Base-by-base conservation (phyloP, 2,329 filamentous ascomycete genomes). In the Pseudocercospora eumusae region DNA sequence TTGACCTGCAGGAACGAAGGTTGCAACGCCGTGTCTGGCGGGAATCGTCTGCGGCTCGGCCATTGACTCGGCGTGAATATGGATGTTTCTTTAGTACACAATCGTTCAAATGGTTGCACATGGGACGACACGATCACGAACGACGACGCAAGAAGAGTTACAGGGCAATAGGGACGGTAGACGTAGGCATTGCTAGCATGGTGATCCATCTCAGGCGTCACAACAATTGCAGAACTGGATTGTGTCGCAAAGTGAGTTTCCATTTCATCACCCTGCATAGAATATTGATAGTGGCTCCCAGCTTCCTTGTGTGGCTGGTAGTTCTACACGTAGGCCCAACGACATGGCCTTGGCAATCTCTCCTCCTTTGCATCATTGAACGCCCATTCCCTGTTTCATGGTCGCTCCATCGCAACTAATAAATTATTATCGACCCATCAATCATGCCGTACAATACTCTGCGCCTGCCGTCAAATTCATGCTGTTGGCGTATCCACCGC, bases 11-110 rank as follows among this genome's bases (percentile, higher is more conserved):
- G 80, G 80, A 60, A 82, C 80, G 61, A 81, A 82, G 1, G 80
- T 82, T 10, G 80, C 80, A 7, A 79, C 79, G 64, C 80, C 80
- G 73, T 81, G 79, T 56, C 79, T 75, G 20, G 80, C 80, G 10
- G 79, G 79, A 58, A 82, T 81, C 1, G 76, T 78, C 62, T 82
- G 80, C 15, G 62, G 65, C 60, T 71, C 69, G 7, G 63, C 56
- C 65, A 67, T 66, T 15, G 28, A 33, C 28, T 54, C 31, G 27
- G 52, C 47, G 28, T 8, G 10, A 53, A 27, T 18, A 13, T 28
- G 28, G 31, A 40, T 15, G 28, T 9, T 20, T 36, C 28, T 33
- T 31, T 9, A 40, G n/a, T n/a, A 25, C 44, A 47, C 44, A 15
- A 21, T 11, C 23, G 23, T 18, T 47, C 23, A 21, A 25, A 21